Base-by-base conservation (phyloP, 768 basidiomycete species). In the Suillus ampliporus region DNA sequence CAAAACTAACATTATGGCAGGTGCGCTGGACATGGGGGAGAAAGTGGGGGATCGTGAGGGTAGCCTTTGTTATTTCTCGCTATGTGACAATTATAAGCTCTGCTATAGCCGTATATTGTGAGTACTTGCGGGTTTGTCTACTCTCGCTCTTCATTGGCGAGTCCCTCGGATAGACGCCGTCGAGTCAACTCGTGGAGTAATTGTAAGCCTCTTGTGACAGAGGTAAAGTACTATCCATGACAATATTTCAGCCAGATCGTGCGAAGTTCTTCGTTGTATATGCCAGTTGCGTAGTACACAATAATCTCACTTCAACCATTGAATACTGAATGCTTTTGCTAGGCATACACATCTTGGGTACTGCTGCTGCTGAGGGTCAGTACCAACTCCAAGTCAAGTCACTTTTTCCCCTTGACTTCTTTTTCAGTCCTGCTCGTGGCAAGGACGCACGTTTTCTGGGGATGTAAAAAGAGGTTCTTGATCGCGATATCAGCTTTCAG, bases 341-440 rank as follows among this genome's bases (percentile, higher is more conserved):
- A 34, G 52, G 31, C n/a, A 34, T 34, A n/a, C 52, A 34, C 28
- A 14, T 54, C 31, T 34, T 34, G 21, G 15, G 28, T 21, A 21
- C 37, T 54, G 11, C 11, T 23, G 51, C 52, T 54, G 52, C 52
- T 19, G 28, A 54, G 28, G 31, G 52, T 54, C 37, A 38, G 34
- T 17, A 31, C 14, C 37, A 17, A 21, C 52, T 14, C 28, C 31
- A 53, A 34, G 19, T 53, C 44, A 46, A 46, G 7, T 31, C 6
- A 5, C 19, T 15, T n/a, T 4, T 38, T 31, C n/a, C 10, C 21
- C 19, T 31, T 31, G 31, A 31, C 31, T 10, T 46, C 21, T 9
- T 34, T 34, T 13, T 23, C 11, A 38, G 37, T 34, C 21, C 37
- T 54, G 21, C 10, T 54, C 37, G 4, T 11, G 31, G 17, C 26